A percentile compares a stretch with the other conserved stretches of the same genome.
Evolutionary conservation across 106 monocot species (phyloP).

Genomic region (Apostasia ramifera): DNA sequence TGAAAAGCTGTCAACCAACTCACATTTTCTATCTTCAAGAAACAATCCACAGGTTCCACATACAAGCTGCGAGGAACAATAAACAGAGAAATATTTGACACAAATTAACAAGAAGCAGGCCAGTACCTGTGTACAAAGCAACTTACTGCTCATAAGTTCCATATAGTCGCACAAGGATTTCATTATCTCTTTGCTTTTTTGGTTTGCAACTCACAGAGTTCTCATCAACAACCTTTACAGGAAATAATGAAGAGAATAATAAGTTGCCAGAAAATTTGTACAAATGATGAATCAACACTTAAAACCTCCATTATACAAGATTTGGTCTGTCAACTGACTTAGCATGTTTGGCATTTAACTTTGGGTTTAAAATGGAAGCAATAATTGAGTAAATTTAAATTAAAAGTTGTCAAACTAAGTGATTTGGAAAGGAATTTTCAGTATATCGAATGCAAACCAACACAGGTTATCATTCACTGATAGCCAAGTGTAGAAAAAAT

Average conservation of each 20-base stretch:
- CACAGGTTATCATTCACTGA: no score
- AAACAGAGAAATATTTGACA: background rate
- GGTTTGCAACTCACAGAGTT: conserved; percentile 3
- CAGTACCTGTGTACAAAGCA: background rate
- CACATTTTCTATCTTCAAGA: conserved; percentile 8
- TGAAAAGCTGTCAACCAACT: background rate
- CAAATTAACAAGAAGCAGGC: background rate
- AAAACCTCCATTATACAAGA: background rate
- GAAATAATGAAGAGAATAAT: background rate
- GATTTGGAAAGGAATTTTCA: no score
- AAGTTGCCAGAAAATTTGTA: background rate
- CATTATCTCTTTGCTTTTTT: conserved; percentile 1
- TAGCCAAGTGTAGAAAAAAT: no score
- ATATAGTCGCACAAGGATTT: conserved; percentile 5
- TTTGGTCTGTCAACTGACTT: no score
- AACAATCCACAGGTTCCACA: conserved; percentile 1
- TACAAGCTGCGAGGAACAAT: conserved; percentile 6
- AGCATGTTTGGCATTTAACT: no score
- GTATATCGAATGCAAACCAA: no score
- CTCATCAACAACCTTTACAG: conserved; percentile 6
- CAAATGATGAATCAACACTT: background rate
- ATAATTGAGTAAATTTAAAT: no score
- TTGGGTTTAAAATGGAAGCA: no score
- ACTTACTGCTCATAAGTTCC: conserved; percentile 12
- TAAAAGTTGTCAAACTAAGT: no score